Evolutionary conservation across 805 yeast genomes (phyloP).

Genomic region (Kodamaea kakaduensis): DNA sequence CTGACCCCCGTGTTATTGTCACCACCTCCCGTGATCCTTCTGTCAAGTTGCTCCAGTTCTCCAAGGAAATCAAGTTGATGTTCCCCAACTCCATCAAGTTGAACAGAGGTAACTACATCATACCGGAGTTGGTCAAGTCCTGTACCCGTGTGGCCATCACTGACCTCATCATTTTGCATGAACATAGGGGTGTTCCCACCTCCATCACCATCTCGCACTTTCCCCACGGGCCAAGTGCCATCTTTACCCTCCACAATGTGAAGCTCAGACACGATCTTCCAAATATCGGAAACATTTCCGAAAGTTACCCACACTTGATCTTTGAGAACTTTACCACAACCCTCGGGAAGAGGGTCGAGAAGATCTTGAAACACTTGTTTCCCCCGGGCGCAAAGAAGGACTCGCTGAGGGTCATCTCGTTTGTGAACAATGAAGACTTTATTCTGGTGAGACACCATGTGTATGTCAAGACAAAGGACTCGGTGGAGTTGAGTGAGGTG

Average conservation of each 20-base stretch:
- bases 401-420: constrained; percentile 86
- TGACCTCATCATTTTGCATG: constrained; percentile 84
- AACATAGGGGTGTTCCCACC: constrained; percentile 97
- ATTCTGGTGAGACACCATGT: constrained; percentile 95
- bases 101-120: constrained; percentile 88
- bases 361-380: constrained; percentile 80
- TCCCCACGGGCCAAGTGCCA: constrained; percentile 97
- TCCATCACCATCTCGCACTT: constrained; percentile 89
- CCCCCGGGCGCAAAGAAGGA: constrained; percentile 97
- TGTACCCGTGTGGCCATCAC: constrained; percentile 78
- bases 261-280: constrained; percentile 89
- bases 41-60: constrained; percentile 79
- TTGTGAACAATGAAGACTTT: constrained; percentile 85
- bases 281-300: constrained; percentile 82
- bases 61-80: constrained; percentile 84
- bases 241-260: constrained; percentile 91
- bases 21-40: constrained; percentile 94
- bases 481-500: constrained; percentile 89
- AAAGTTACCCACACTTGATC: constrained; percentile 89
- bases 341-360: constrained; percentile 77
- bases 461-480: constrained; percentile 81
- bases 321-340: constrained; percentile 84
- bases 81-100: constrained; percentile 87
- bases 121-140: constrained; percentile 79
- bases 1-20: constrained; percentile 85